These are phyloP conservation scores for Geoglossum cookeanum DNA, from an alignment of 2,329 filamentous ascomycete species.

Conservation along the genomic window DNA sequence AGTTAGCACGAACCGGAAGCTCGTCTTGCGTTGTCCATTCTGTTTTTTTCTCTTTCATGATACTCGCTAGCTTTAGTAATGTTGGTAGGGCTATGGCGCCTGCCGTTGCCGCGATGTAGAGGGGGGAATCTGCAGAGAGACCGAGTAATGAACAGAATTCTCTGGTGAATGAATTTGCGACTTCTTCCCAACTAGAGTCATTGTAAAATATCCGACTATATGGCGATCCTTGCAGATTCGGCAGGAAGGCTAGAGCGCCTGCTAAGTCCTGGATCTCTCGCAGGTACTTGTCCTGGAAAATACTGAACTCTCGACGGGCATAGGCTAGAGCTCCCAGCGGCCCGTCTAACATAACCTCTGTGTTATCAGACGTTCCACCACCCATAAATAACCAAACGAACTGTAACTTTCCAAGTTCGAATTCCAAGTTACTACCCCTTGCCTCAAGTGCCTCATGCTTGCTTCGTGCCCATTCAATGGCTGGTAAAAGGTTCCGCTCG, in stretches of 20 bases:
- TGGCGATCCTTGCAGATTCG: constrained; percentile 57
- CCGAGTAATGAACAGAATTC: constrained; percentile 90
- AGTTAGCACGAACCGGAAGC: constrained; percentile 54
- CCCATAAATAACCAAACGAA: constrained; percentile 77
- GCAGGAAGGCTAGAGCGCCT: constrained; percentile 59
- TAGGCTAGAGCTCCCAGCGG: constrained; percentile 52
- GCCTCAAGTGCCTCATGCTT: constrained; percentile 55
- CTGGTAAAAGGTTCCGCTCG: constrained; percentile 53
- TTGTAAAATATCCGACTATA: constrained; percentile 66
- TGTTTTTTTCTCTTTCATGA: constrained; percentile 74
- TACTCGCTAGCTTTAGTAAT: constrained; percentile 69
- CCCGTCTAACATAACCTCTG: constrained; percentile 28
- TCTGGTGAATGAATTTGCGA: constrained; percentile 69
- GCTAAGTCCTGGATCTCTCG: constrained; percentile 65
- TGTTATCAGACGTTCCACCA: constrained; percentile 33
- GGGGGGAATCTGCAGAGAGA: constrained; percentile 74
- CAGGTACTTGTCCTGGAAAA: constrained; percentile 56
- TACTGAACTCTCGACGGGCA: constrained; percentile 51
- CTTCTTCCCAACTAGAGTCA: constrained; percentile 58
- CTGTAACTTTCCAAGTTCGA: constrained; percentile 77
- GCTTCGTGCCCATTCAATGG: constrained; percentile 67
- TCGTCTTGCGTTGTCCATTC: constrained; percentile 91
- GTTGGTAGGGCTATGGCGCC: constrained; percentile 81
- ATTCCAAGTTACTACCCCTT: constrained; percentile 82
- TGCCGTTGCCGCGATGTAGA: constrained; percentile 83